Base-by-base conservation (phyloP, 768 basidiomycete genomes). In the Auriscalpium orientale region DNA sequence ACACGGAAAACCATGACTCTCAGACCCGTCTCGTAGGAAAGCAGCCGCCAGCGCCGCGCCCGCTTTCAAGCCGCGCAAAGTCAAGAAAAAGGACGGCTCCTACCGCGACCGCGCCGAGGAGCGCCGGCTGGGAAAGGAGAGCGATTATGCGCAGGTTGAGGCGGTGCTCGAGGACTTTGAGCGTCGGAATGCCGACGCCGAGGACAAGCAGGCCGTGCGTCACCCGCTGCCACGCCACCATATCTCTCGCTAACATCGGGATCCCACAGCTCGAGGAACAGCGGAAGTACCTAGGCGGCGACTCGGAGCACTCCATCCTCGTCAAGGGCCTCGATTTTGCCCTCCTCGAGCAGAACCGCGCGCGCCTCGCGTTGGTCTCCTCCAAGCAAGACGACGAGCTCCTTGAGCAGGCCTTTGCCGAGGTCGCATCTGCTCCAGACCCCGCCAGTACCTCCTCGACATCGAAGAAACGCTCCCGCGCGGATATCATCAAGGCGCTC, bases 261-360 rank as follows among this genome's bases (percentile, higher is more conserved):
- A 16, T 44, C 21, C 16, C 51, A n/a, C 59, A 90, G 87, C 74
- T 91, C 16, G 89, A 90, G 54, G 78, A 82, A 53, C 80, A 91
- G 65, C 77, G 92, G 37, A 77, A 75, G 55, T 90, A 89, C 67
- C 80, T 93, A 6, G 91, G 91, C 16, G 90, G 91, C 38, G 91
- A 95, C 67, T 82, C 84, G 44, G 79, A 88, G 56, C 92, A 95
- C 67, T 84, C 90, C 11, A 80, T 94, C 55, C 81, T 94, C 11
- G 90, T 94, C 44, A 95, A 93, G 65, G 91, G 91, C 28, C 83
- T 98, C 47, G 95, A 98, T 66, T 78, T 87, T 61, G 87, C 91
- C 0, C 79, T 97, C 8, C 76, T 97, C 15, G 88, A 91, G 64
- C 89, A 91, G 62, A 84, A 88, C 60, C 92, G 85, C 70, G 85